Conservation (phyloP, 2,329 filamentous ascomycete genomes). For the Cadophora luteo-olivacea region DNA sequence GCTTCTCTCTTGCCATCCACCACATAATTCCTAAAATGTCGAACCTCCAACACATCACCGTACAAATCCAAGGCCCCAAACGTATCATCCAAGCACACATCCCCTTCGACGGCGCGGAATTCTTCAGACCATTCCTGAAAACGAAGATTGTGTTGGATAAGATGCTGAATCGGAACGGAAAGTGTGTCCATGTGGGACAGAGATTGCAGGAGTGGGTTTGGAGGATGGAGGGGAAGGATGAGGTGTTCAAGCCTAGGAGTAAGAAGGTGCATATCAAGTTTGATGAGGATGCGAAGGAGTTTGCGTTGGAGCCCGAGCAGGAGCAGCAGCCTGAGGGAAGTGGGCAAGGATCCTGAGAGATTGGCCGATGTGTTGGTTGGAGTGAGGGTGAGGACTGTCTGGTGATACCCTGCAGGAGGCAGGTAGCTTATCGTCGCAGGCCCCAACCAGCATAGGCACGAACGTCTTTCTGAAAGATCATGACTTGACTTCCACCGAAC, state of each 20-base stretch:
- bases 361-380: background rate
- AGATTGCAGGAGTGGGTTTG: conserved; percentile 18
- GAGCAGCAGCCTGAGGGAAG: background rate
- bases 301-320: background rate
- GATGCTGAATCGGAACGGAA: conserved; percentile 12
- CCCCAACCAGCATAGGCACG: too few relatives aligned
- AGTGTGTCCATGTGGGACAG: background rate
- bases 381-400: background rate
- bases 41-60: conserved; percentile 2
- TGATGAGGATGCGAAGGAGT: background rate
- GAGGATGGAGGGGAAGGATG: conserved; percentile 6
- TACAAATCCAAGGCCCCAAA: conserved; percentile 4
- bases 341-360: background rate
- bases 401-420: background rate
- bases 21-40: conserved; percentile 4
- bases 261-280: conserved; percentile 17
- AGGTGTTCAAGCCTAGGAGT: conserved; percentile 15
- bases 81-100: background rate
- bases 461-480: too few relatives aligned
- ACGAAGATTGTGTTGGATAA: conserved; percentile 17
- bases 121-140: conserved; percentile 8
- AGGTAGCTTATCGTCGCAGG: background rate
- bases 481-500: too few relatives aligned
- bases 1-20: conserved; percentile 16
- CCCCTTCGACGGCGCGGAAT: background rate